These are phyloP conservation scores for Pythium myriotylum DNA, from an alignment of 352 stramenopile species.

Conservation along the genomic window DNA sequence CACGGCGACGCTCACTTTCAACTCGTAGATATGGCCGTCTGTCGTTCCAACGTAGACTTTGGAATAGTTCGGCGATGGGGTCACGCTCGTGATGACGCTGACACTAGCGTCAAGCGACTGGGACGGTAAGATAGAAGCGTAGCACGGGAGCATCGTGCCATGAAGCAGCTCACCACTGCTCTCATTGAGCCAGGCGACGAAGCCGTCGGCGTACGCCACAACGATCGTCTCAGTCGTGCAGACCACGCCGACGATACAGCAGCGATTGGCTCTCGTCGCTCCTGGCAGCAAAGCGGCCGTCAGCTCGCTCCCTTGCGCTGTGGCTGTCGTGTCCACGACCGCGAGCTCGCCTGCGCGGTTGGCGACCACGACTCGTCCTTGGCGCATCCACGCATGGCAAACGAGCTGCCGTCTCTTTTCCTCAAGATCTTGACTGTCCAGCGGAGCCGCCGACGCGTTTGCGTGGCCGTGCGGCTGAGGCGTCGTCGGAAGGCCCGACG, in stretches of 20 bases:
- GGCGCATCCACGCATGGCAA: conserved; percentile 63
- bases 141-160: conserved; percentile 33
- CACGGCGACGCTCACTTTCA: conserved; percentile 51
- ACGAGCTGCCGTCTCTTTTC: conserved; percentile 50
- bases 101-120: not conserved
- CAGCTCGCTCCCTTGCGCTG: conserved; percentile 34
- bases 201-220: conserved; percentile 50
- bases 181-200: conserved; percentile 51
- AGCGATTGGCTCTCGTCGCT: conserved; percentile 38
- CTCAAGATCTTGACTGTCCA: conserved; percentile 39
- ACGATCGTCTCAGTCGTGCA: conserved; percentile 57
- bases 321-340: conserved; percentile 40
- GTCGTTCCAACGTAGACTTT: conserved; percentile 65
- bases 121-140: not conserved
- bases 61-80: conserved; percentile 50
- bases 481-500: not conserved
- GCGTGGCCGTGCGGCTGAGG: not conserved
- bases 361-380: conserved; percentile 44
- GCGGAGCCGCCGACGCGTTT: not conserved
- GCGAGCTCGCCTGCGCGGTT: conserved; percentile 62
- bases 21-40: conserved; percentile 61
- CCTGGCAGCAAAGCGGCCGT: conserved; percentile 29
- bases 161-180: conserved; percentile 48
- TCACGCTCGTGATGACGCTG: conserved; percentile 40
- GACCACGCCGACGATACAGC: conserved; percentile 48